phyloP scores from a whole-genome alignment of 352 stramenopile genomes.

The Pythium guiyangense region DNA sequence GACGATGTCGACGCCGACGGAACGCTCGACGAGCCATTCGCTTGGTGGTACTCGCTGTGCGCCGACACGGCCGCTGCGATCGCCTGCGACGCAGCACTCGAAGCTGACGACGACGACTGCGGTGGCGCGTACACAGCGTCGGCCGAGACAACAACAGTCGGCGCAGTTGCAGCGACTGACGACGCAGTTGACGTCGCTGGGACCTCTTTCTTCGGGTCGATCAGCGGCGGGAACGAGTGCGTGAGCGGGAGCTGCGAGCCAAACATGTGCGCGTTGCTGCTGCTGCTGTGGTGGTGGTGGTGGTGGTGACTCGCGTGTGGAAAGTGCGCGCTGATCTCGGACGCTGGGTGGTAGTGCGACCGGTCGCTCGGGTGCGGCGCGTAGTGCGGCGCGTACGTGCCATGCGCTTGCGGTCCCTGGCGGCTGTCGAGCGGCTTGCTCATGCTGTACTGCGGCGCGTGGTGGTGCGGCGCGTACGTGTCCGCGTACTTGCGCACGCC shows the following conservation, averaged over 20 bases:
- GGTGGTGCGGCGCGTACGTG: conserved; percentile 17
- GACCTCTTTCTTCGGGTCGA: conserved; percentile 46
- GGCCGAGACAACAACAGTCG: conserved; percentile 17
- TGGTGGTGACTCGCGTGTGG: conserved; percentile 18
- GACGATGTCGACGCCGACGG: neutral
- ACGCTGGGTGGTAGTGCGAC: conserved; percentile 15
- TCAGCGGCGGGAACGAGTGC: conserved; percentile 57
- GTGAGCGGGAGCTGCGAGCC: conserved; percentile 20
- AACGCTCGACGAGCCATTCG: neutral
- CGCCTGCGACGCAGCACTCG: neutral
- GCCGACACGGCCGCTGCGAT: neutral
- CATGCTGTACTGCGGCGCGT: conserved; percentile 4
- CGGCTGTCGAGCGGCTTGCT: conserved; percentile 5
- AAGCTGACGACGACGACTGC: too few species aligned
- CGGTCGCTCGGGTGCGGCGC: conserved; percentile 11
- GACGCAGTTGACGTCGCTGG: neutral
- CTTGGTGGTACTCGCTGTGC: conserved; percentile 9
- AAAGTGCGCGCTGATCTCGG: conserved; percentile 38
- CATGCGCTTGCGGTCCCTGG: conserved; percentile 8
- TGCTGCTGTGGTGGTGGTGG: conserved; percentile 1
- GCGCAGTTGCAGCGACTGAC: neutral
- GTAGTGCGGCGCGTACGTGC: conserved; percentile 14
- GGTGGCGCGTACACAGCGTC: conserved; percentile 22
- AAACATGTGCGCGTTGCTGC: conserved; percentile 21
- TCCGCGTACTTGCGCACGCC: conserved; percentile 46